A percentile compares a stretch with the other conserved stretches of the same genome.
These are phyloP conservation scores for Mercurialis annua DNA, from an alignment of 345 rosid species.

Conservation along the genomic window DNA sequence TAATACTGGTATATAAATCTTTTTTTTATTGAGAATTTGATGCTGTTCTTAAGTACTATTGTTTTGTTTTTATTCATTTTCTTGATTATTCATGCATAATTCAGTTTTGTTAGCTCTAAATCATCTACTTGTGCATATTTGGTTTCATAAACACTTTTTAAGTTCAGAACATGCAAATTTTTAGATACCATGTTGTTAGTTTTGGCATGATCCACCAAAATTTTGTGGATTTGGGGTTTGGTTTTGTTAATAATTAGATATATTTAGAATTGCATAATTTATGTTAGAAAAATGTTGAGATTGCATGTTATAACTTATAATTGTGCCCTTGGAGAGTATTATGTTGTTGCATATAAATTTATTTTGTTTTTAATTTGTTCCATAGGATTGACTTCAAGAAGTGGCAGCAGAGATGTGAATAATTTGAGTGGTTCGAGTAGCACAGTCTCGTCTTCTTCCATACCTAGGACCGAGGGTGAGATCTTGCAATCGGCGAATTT, in stretches of 20 bases:
- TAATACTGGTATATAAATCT: slow-evolving; percentile 43
- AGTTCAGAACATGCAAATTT: neutral
- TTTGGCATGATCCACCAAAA: neutral
- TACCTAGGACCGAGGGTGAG: slow-evolving; percentile 31
- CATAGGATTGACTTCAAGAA: slow-evolving; percentile 62
- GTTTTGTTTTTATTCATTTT: neutral
- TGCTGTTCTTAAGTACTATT: neutral
- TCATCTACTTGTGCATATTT: neutral
- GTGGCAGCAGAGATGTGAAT: slow-evolving; percentile 50
- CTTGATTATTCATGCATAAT: neutral
- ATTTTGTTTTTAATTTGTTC: neutral
- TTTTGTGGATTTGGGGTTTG: neutral
- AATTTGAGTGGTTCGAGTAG: slow-evolving; percentile 26
- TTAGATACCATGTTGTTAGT: neutral
- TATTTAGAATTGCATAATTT: neutral
- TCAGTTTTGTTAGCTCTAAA: neutral
- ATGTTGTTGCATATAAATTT: neutral
- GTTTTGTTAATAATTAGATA: neutral
- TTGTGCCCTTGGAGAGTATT: too few species aligned
- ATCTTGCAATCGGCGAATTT: slow-evolving; percentile 27
- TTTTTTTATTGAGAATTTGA: neutral
- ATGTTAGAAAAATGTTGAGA: neutral
- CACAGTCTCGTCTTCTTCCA: slow-evolving; percentile 17
- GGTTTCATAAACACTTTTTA: neutral
- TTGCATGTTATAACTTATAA: neutral